These are phyloP conservation scores for Globisporangium rhizosaccharum DNA, from an alignment of 352 stramenopile genomes.

Conservation along the genomic window DNA sequence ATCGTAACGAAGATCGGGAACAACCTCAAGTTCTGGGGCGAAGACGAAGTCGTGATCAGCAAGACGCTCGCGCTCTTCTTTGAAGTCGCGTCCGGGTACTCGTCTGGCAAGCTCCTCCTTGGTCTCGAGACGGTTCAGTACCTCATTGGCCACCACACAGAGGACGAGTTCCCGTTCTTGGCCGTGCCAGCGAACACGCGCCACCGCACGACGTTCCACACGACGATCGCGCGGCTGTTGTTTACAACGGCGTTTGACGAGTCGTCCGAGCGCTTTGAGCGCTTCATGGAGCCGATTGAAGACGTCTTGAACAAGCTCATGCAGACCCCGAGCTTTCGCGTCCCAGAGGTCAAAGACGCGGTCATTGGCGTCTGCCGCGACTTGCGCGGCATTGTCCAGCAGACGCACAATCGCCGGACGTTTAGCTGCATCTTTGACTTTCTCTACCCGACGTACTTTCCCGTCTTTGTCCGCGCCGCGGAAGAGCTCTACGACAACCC, in stretches of 20 bases:
- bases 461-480: conserved; percentile 91
- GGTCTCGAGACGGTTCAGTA: conserved; percentile 97
- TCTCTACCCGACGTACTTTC: conserved; percentile 96
- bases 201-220: conserved; percentile 97
- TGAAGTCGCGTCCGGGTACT: conserved; percentile 96
- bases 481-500: conserved; percentile 93
- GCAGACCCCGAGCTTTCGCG: conserved; percentile 68
- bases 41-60: conserved; percentile 93
- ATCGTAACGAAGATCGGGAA: conserved; percentile 99
- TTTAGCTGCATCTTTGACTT: conserved; percentile 98
- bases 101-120: conserved; percentile 95
- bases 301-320: conserved; percentile 79
- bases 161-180: conserved; percentile 97
- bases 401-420: conserved; percentile 94
- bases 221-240: conserved; percentile 94
- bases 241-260: conserved; percentile 95
- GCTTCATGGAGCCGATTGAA: conserved; percentile 94
- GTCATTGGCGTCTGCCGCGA: conserved; percentile 97
- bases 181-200: conserved; percentile 90
- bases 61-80: conserved; percentile 96
- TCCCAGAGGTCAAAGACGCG: conserved; percentile 76
- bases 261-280: conserved; percentile 91
- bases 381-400: conserved; percentile 93
- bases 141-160: conserved; percentile 94
- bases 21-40: conserved; percentile 98